Base-by-base conservation (phyloP, 805 yeast species). In the Candida yuanshanica region DNA sequence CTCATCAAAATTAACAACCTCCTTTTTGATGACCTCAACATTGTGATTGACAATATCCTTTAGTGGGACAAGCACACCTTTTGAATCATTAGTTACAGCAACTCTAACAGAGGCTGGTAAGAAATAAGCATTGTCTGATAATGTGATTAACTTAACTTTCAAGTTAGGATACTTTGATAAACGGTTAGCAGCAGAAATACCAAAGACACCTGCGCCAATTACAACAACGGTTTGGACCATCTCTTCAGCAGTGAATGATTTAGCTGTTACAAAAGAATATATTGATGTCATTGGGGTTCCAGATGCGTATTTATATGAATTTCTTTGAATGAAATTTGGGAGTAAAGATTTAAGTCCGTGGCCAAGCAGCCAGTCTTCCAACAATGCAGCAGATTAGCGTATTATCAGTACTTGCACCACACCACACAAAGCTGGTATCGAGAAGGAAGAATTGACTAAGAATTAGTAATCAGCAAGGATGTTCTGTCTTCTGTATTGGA, bases 201-300 rank as follows among this genome's bases (percentile, higher is more conserved):
- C 59, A 35, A 38, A 56, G 29, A 45, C 35, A 6, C 59, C 60
- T 10, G 50, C 50, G 16, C 59, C 58, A 12, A 53, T 38, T 14
- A 56, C 36, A 7, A 49, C 50, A 12, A 53, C 40, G 4, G 47
- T 49, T 33, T 46, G 21, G 3, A 21, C 12, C 21, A 17, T 31
- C 17, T 31, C 34, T 31, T 31, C 34, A 10, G 10, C 31, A 7
- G 18, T 8, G 6, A 5, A 27, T 3, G 29, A 25, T 5, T 25
- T 25, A 12, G 29, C 29, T n/a, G 29, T 25, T 14, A 25, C n/a
- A 13, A 25, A 25, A 4, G 29, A 25, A 12, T 16, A 16, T 5
- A 25, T 8, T 4, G 29, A 25, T 14, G 29, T n/a, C 29, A 25
- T 25, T 25, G 8, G n/a, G 18, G 18, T 14, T 10, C n/a, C 7